phyloP scores from a whole-genome alignment of 805 yeast species.

The Candida schatavii region DNA sequence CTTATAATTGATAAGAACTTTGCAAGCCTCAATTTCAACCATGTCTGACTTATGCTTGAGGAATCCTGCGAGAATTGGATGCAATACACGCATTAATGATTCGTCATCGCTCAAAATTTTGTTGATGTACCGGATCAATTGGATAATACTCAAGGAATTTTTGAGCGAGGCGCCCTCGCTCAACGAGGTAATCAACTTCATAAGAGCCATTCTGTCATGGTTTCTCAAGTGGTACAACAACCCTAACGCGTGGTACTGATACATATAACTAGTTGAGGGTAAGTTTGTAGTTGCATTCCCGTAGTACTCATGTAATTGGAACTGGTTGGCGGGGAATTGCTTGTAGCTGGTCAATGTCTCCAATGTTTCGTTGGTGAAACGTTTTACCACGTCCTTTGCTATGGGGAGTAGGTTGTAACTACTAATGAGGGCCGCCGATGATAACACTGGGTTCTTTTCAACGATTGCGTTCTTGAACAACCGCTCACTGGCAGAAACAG shows the following conservation, averaged over 20 bases:
- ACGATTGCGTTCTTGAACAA: conserved; percentile 89
- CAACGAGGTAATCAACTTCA: conserved; percentile 83
- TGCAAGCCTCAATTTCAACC: conserved; percentile 91
- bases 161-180: conserved; percentile 59
- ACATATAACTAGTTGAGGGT: conserved; percentile 72
- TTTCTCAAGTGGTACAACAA: conserved; percentile 81
- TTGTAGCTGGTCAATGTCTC: conserved; percentile 77
- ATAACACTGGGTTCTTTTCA: conserved; percentile 79
- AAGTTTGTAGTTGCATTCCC: conserved; percentile 47
- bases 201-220: conserved; percentile 90
- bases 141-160: conserved; percentile 79
- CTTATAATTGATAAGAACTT: conserved; percentile 56
- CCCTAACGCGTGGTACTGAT: conserved; percentile 96
- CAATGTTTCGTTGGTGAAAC: conserved; percentile 92
- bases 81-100: conserved; percentile 55
- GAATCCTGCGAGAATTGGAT: conserved; percentile 66
- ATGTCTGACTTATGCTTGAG: conserved; percentile 79
- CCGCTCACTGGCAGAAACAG: conserved; percentile 92
- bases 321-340: conserved; percentile 47
- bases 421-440: conserved; percentile 92
- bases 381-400: conserved; percentile 86
- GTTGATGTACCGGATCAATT: conserved; percentile 79
- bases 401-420: conserved; percentile 88
- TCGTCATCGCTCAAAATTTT: conserved; percentile 71
- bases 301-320: conserved; percentile 54